Conservation (phyloP, 164 flowering plant genomes). For the Cinnamomum chago region DNA sequence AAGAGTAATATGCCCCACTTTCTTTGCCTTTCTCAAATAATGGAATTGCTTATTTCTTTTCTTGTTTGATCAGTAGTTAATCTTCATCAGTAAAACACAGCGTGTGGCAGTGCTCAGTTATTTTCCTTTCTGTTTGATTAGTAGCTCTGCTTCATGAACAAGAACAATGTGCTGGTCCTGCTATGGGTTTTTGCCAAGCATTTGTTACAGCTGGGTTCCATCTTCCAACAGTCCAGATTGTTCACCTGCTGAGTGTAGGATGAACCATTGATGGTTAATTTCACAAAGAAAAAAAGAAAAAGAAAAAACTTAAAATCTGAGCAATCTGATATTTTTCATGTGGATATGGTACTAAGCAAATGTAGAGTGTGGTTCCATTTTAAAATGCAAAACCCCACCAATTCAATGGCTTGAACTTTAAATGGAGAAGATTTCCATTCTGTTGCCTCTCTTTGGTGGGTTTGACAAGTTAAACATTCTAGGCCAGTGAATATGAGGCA, state of each 20-base stretch:
- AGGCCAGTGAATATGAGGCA: no score
- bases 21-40: neutral
- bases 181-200: neutral
- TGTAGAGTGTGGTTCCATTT: no score
- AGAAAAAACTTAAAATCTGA: neutral
- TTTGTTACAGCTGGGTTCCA: neutral
- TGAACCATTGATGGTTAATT: neutral
- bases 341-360: no score
- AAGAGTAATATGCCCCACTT: constrained; percentile 38
- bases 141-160: no score
- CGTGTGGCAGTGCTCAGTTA: no score
- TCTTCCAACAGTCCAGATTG: neutral
- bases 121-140: no score
- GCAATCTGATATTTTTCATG: neutral
- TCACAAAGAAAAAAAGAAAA: neutral
- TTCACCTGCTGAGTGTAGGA: neutral
- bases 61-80: neutral
- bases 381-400: no score
- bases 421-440: no score
- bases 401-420: no score
- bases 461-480: no score
- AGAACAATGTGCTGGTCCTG: no score
- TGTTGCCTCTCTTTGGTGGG: no score
- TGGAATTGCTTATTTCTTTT: neutral
- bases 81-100: neutral